phyloP scores from a whole-genome alignment of 2,329 filamentous ascomycete species.

The Ascochyta fabae region DNA sequence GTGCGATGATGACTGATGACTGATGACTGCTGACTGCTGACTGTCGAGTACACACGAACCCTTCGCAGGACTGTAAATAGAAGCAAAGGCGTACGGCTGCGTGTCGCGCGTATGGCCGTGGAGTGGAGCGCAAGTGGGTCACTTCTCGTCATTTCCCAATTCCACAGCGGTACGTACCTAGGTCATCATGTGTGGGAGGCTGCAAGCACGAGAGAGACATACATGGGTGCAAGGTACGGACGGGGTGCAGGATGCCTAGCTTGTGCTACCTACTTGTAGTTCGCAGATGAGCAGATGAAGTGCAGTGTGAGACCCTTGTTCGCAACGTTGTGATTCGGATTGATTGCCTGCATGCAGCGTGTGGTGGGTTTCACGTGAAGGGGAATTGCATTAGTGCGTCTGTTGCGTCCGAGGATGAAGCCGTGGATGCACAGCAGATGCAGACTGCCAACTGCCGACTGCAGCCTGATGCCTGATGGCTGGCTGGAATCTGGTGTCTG shows the following conservation, averaged over 20 bases:
- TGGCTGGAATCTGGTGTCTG: no score
- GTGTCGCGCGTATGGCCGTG: neutral
- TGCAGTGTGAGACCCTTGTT: no score
- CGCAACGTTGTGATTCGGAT: neutral
- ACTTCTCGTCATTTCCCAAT: slow-evolving; percentile 1
- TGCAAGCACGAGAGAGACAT: neutral
- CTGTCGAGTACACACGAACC: neutral
- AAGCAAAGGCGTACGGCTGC: neutral
- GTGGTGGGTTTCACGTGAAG: neutral
- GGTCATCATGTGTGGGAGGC: neutral
- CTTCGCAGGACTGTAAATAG: slow-evolving; percentile 5
- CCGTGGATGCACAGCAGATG: neutral
- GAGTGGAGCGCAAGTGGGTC: neutral
- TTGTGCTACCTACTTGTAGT: no score
- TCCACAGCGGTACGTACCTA: neutral
- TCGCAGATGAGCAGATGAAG: no score
- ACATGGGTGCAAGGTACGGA: no score
- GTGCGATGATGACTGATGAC: neutral
- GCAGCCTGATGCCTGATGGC: no score
- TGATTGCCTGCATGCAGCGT: neutral
- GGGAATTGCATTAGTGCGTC: neutral
- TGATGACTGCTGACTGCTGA: no score
- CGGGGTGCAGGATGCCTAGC: no score
- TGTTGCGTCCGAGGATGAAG: neutral
- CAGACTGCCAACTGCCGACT: no score